Evolutionary conservation across 495 filamentous ascomycete species (phyloP), one percentile per base, ranked within the genome.

Genomic region (Chaetomium tenue): DNA sequence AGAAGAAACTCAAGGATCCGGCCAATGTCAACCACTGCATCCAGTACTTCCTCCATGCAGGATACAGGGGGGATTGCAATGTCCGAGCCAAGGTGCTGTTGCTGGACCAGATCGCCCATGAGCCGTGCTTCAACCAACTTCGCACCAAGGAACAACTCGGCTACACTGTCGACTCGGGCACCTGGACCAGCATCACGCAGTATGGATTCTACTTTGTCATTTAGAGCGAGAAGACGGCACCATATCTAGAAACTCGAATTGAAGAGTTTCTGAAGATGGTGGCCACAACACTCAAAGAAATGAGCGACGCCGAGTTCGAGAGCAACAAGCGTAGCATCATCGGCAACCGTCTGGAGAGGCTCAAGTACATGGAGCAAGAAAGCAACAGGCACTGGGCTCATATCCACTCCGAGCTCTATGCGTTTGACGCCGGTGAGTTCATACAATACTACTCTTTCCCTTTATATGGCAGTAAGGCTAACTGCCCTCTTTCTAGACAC

Each of bases 1-100:
- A 87, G 70, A 88, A 89, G 55, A 84, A 82, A 2, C 81, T 97
- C 50, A 90, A 88, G 70, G 94, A 98, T 72, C 87, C 90, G 0
- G 91, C 88, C 28, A 99, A 99, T 69, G 88, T 99, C 68, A 99
- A 99, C 71, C 88, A 97, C 74, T 96, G 91, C 74, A 95, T 99
- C 67, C 93, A 98, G 67, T 97, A 96, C 70, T 87, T 87, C 66
- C 79, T 98, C 9, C 90, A 89, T 62, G 81, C 96, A 58, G 93
- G 94, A 20, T 83, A 88, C 63, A 86, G 88, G 67, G 78, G 82
- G 0, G 86, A 95, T 68, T 81, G 87, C 28, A 66, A 67, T 3
- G 72, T 93, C 13, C 82, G 90, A 18, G 89, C 92, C 18, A 92
- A 91, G 78, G 81, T 90, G 0, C 81, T 92, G 51, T 82, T 99